These are phyloP conservation scores for Serendipita indica DNA, from an alignment of 768 basidiomycete genomes.

Conservation along the genomic window DNA sequence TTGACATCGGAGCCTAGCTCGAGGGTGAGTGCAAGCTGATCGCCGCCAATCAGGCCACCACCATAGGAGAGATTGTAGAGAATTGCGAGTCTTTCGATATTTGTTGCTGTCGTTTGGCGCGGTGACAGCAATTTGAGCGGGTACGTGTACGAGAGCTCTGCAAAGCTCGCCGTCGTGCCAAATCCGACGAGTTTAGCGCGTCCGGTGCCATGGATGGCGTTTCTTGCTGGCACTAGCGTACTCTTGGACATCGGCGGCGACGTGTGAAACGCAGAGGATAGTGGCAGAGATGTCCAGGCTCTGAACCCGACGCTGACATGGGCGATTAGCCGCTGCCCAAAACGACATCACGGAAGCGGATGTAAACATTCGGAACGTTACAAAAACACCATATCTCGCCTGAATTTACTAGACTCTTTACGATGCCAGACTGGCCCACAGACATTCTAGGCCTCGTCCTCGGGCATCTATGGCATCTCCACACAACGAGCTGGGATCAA, in stretches of 20 bases:
- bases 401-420: too few relatives aligned
- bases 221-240: background rate
- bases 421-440: too few relatives aligned
- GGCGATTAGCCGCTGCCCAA: too few relatives aligned
- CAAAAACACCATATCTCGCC: too few relatives aligned
- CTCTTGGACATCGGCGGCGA: background rate
- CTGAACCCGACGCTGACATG: too few relatives aligned
- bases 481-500: background rate
- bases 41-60: slow-evolving; percentile 82
- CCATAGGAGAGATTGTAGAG: slow-evolving; percentile 80
- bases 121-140: slow-evolving; percentile 83
- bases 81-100: slow-evolving; percentile 38
- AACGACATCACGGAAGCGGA: too few relatives aligned
- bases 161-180: slow-evolving; percentile 46
- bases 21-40: slow-evolving; percentile 49
- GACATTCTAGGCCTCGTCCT: background rate
- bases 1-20: slow-evolving; percentile 40
- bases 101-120: slow-evolving; percentile 23
- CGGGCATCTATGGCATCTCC: background rate
- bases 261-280: too few relatives aligned
- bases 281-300: too few relatives aligned
- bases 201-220: slow-evolving; percentile 14
- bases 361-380: too few relatives aligned
- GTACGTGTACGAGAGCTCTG: slow-evolving; percentile 64
- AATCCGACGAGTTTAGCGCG: slow-evolving; percentile 19